Evolutionary conservation across 352 stramenopile species (phyloP), one percentile per base, ranked within the genome.

Genomic region (Phytophthora sansomeana): DNA sequence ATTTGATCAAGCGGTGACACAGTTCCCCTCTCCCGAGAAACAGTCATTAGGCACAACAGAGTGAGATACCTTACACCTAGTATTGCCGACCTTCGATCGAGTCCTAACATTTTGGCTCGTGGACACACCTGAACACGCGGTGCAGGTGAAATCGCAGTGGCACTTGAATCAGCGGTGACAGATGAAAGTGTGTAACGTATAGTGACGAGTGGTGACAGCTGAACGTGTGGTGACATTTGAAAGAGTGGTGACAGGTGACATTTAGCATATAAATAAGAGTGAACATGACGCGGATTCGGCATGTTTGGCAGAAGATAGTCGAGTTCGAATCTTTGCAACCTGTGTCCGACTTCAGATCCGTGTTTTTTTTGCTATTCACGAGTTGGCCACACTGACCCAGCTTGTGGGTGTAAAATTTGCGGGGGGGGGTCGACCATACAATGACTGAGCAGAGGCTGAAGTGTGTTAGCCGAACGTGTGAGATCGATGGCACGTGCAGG

Each of bases 341-440:
- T 36, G 32, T 36, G 32, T 36, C 32, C 13, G 32, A 36, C 7
- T 51, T 50, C 9, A 9, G 38, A 51, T 0, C 24, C 21, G 44
- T 38, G n/a, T 6, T 24, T 5, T n/a, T 55, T 55, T 44, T 33
- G 17, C 19, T 55, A 32, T 13, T 30, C 48, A 13, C 17, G 48
- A 44, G n/a, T 55, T 2, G 32, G 19, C 2, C 48, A 55, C 8
- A 55, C 32, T 11, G 32, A 55, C 32, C 32, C 48, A 35, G 48
- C n/a, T 4, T 44, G 17, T 17, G 17, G 19, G 19, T 55, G 30
- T 6, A 21, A 32, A 8, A 10, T 55, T 10, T 44, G 48, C 19
- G 32, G 44, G 3, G 30, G 30, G 6, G 6, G 32, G n/a, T n/a
- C 11, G 48, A 55, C 16, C 48, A 55, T 29, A 24, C 33, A 4